Conservation (phyloP, 1,139 yeast genomes). For the Sugiyamaella pinicola region DNA sequence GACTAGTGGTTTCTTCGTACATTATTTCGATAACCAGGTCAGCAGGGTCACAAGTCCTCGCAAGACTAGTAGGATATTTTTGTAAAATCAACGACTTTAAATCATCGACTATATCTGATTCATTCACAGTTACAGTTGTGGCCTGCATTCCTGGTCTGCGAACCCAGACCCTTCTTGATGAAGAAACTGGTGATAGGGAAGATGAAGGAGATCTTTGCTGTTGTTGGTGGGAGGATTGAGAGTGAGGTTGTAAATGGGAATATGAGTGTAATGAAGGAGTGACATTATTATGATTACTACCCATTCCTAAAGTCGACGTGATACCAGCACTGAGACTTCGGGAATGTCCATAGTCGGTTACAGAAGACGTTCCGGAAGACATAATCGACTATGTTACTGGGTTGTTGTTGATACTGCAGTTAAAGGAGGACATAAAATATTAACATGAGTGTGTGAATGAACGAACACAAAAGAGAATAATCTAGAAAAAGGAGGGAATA, state of each 20-base stretch:
- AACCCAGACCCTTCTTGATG: constrained; percentile 61
- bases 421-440: no score
- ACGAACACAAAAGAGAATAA: no score
- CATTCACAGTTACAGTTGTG: constrained; percentile 62
- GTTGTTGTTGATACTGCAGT: no score
- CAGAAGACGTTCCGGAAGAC: constrained; percentile 16
- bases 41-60: constrained; percentile 65
- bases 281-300: not conserved
- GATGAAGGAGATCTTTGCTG: not conserved
- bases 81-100: constrained; percentile 59
- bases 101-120: constrained; percentile 68
- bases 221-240: not conserved
- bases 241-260: not conserved
- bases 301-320: not conserved
- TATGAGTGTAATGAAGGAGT: no score
- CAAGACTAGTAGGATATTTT: constrained; percentile 72
- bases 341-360: constrained; percentile 11
- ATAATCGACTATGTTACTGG: not conserved
- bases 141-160: constrained; percentile 59
- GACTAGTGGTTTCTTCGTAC: not conserved
- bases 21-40: constrained; percentile 48
- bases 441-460: no score
- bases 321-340: constrained; percentile 18
- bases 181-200: not conserved
- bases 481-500: no score